Evolutionary conservation across 768 basidiomycete species (phyloP).

Genomic region (Zangia roseola): DNA sequence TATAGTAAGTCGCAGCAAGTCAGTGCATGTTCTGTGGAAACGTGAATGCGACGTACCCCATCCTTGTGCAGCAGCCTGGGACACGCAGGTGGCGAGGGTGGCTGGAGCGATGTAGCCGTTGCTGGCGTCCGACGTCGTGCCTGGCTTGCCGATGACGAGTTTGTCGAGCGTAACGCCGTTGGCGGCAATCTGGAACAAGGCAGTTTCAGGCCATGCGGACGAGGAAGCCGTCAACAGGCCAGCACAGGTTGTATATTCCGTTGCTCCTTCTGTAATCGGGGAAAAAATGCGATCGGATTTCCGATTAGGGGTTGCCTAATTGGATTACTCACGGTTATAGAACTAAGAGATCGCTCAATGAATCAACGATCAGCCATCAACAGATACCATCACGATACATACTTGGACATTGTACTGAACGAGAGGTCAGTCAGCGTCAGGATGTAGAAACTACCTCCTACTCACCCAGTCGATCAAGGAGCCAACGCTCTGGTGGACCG

Average conservation of each 20-base stretch:
- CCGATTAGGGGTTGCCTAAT: neutral
- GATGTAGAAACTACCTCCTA: neutral
- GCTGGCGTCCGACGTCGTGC: conserved; percentile 38
- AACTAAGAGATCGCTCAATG: conserved; percentile 12
- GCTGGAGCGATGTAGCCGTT: conserved; percentile 59
- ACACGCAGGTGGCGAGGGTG: conserved; percentile 57
- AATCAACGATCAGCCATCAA: conserved; percentile 3
- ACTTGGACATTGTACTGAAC: conserved; percentile 41
- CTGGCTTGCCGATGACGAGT: conserved; percentile 58
- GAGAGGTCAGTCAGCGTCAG: neutral
- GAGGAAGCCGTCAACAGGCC: conserved; percentile 60
- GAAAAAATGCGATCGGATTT: neutral
- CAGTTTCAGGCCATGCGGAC: conserved; percentile 57
- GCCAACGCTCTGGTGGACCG: conserved; percentile 37
- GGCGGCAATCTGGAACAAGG: conserved; percentile 54
- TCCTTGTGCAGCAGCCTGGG: conserved; percentile 56
- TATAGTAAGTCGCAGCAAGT: conserved; percentile 3
- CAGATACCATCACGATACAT: neutral
- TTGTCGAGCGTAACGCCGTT: conserved; percentile 46
- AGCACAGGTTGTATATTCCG: conserved; percentile 63
- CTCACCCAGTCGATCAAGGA: conserved; percentile 46
- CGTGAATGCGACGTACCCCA: conserved; percentile 52
- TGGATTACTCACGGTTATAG: conserved; percentile 27
- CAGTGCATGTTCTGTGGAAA: neutral
- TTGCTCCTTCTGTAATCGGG: conserved; percentile 47